These are phyloP conservation scores for Nothophaeocryptopus gaeumannii DNA, from an alignment of 2,329 filamentous ascomycete species.

Conservation along the genomic window DNA sequence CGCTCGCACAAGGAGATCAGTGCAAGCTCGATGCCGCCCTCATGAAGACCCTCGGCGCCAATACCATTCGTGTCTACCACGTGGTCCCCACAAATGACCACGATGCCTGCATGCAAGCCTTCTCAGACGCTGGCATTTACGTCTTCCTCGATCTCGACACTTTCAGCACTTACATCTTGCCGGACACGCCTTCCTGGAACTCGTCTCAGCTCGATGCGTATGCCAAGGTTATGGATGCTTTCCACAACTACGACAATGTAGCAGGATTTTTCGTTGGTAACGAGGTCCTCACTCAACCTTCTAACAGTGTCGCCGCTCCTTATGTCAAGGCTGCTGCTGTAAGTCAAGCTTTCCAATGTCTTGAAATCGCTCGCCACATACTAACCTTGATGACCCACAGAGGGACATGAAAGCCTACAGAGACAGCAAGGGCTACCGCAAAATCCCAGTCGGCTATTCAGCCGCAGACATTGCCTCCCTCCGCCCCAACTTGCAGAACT, in stretches of 20 bases:
- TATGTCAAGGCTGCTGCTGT: slow-evolving; percentile 64
- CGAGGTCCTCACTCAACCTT: slow-evolving; percentile 66
- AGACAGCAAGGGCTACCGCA: slow-evolving; percentile 69
- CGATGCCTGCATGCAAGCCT: slow-evolving; percentile 74
- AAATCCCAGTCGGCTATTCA: slow-evolving; percentile 82
- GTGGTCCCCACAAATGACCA: slow-evolving; percentile 72
- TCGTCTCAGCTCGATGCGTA: slow-evolving; percentile 67
- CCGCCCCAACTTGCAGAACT: slow-evolving; percentile 65
- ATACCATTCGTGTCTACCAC: slow-evolving; percentile 85
- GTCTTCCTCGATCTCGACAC: slow-evolving; percentile 80
- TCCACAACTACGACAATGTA: slow-evolving; percentile 73
- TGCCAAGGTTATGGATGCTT: slow-evolving; percentile 70
- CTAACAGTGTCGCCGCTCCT: slow-evolving; percentile 65
- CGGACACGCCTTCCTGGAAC: slow-evolving; percentile 64
- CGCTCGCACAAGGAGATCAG: slow-evolving; percentile 71
- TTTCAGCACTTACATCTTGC: slow-evolving; percentile 62
- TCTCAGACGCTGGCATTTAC: slow-evolving; percentile 79
- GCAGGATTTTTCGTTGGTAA: slow-evolving; percentile 86
- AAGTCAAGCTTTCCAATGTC: too few relatives aligned
- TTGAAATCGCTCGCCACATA: background rate
- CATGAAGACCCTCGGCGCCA: slow-evolving; percentile 78
- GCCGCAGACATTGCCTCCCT: slow-evolving; percentile 76
- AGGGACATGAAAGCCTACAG: slow-evolving; percentile 82
- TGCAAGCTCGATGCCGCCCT: slow-evolving; percentile 71
- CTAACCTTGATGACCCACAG: slow-evolving; percentile 36